Evolutionary conservation across 495 filamentous ascomycete genomes (phyloP).

Genomic region (Friedmanniomyces endolithicus): DNA sequence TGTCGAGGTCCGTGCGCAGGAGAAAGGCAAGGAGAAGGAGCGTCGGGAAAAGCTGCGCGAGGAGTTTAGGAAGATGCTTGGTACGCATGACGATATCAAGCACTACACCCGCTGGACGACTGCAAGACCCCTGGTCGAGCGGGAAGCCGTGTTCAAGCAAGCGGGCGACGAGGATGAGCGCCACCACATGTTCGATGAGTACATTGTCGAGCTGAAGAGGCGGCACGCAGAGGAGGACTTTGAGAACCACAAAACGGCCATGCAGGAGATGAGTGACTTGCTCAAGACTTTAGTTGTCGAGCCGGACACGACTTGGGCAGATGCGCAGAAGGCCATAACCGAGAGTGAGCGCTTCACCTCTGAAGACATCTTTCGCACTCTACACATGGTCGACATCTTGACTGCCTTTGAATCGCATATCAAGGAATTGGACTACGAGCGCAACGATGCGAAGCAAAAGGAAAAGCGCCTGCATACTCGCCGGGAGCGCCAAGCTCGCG

Average conservation of each 20-base stretch:
- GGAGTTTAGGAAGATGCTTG: constrained; percentile 93
- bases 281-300: constrained; percentile 77
- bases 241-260: constrained; percentile 60
- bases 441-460: constrained; percentile 78
- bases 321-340: constrained; percentile 72
- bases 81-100: constrained; percentile 93
- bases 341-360: constrained; percentile 66
- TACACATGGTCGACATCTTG: constrained; percentile 82
- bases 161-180: constrained; percentile 81
- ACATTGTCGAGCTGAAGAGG: constrained; percentile 72
- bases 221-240: constrained; percentile 61
- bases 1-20: constrained; percentile 76
- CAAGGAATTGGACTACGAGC: constrained; percentile 74
- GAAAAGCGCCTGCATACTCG: constrained; percentile 69
- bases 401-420: constrained; percentile 91
- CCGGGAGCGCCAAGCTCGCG: constrained; percentile 72
- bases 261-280: constrained; percentile 70
- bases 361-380: constrained; percentile 77
- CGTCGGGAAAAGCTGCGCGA: constrained; percentile 82
- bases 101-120: constrained; percentile 97
- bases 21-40: constrained; percentile 91
- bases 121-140: constrained; percentile 85
- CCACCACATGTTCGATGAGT: constrained; percentile 88
- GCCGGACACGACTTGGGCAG: constrained; percentile 89
- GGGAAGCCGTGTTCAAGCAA: constrained; percentile 87